phyloP scores from a whole-genome alignment of 106 monocot species.

The Iris macrosiphon region DNA sequence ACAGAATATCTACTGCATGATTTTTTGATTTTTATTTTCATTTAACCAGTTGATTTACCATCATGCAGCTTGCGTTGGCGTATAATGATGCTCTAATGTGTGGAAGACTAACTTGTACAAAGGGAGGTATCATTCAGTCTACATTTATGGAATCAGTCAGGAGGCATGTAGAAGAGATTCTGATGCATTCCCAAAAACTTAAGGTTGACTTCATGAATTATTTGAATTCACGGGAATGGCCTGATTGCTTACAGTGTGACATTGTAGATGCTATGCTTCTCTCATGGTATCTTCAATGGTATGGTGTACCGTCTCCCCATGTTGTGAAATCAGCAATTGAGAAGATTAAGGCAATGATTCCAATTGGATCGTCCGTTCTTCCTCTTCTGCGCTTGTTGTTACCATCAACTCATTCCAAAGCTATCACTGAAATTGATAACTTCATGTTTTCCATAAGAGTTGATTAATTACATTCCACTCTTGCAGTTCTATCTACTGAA shows the following conservation, averaged over 20 bases:
- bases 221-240: slow-evolving; percentile 46
- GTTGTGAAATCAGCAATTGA: slow-evolving; percentile 35
- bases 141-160: slow-evolving; percentile 72
- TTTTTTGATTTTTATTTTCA: too few relatives aligned
- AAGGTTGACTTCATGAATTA: slow-evolving; percentile 33
- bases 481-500: too few relatives aligned
- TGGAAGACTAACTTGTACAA: slow-evolving; percentile 36
- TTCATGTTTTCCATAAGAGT: slow-evolving; percentile 12
- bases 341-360: slow-evolving; percentile 34
- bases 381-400: slow-evolving; percentile 64
- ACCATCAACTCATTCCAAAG: slow-evolving; percentile 40
- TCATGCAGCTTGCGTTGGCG: slow-evolving; percentile 68
- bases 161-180: slow-evolving; percentile 66
- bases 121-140: slow-evolving; percentile 55
- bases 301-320: slow-evolving; percentile 44
- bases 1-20: too few relatives aligned
- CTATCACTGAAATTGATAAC: slow-evolving; percentile 51
- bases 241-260: slow-evolving; percentile 7
- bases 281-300: slow-evolving; percentile 94
- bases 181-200: slow-evolving; percentile 20
- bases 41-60: neutral
- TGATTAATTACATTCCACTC: too few relatives aligned
- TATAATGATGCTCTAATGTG: slow-evolving; percentile 67
- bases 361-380: slow-evolving; percentile 16
- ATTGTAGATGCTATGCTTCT: slow-evolving; percentile 39